Base-by-base conservation (phyloP, 2,329 filamentous ascomycete genomes). In the Periconia sp. region DNA sequence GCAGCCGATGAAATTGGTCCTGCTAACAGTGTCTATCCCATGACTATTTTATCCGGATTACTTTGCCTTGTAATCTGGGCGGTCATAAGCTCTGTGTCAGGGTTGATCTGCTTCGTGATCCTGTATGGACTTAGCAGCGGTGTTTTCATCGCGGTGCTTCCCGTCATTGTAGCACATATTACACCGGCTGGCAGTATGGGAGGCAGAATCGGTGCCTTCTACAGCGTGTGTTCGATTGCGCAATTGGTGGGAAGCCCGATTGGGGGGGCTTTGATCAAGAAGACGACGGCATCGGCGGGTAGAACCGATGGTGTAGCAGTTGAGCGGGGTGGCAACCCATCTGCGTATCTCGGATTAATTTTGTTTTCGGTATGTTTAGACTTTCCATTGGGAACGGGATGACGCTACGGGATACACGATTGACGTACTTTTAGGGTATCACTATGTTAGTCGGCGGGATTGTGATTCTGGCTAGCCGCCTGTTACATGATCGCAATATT, bases 91-190 rank as follows among this genome's bases (percentile, higher is more conserved):
- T 76, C 76, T 37, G 81, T 85, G 10, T 80, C 81, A 0, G 80
- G 82, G 1, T 82, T 87, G 53, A 80, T 90, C 47, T 77, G 85
- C 35, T 91, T 89, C 68, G 80, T 82, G 13, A 77, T 81, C n/a
- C 71, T 90, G 7, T 91, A 88, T 60, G 89, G 88, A 17, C 89
- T 91, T 67, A 81, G 81, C 14, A 86, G 84, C 0, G 89, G 88
- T n/a, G 83, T 84, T 2, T 88, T 86, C 62, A 83, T 89, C 41
- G 83, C 83, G 0, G 74, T 91, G 23, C 77, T 78, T 0, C 85
- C 88, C 0, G 81, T 86, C 0, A 76, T 89, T 15, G 77, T 92
- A 19, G 87, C 87, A 1, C 87, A 91, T 63, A 88, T 92, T 56
- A 86, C 84, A 1, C 86, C 89, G 41, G 81, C 91, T 35, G 78